phyloP scores from a whole-genome alignment of 176 grass and related monocot species.

The Triticum urartu region DNA sequence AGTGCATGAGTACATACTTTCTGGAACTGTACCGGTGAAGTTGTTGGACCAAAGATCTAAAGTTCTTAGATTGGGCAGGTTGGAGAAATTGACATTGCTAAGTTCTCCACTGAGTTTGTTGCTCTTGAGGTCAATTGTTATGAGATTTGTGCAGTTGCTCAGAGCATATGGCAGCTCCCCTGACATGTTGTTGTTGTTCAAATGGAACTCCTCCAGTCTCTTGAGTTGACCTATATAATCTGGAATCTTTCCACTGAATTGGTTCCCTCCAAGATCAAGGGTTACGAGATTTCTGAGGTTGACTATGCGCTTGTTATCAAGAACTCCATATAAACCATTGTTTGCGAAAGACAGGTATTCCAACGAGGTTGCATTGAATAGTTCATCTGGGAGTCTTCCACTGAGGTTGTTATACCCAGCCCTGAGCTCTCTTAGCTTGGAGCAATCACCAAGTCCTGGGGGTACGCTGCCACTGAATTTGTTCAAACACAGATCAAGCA shows the following conservation, averaged over 20 bases:
- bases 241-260: constrained; percentile 4
- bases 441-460: constrained; percentile 21
- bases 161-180: constrained; percentile 36
- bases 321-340: constrained; percentile 1
- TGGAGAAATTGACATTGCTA: constrained; percentile 25
- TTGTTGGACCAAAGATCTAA: constrained; percentile 12
- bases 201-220: constrained; percentile 16
- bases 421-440: constrained; percentile 11
- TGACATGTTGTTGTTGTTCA: constrained; percentile 24
- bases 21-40: constrained; percentile 35
- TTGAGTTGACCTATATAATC: constrained; percentile 30
- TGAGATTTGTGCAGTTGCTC: constrained; percentile 27
- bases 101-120: constrained; percentile 36
- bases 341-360: constrained; percentile 23
- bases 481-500: constrained; percentile 37
- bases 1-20: constrained; percentile 45
- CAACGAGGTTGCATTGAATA: constrained; percentile 18
- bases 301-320: background rate
- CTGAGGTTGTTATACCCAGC: constrained; percentile 28
- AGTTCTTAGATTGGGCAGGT: constrained; percentile 3
- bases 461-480: constrained; percentile 12
- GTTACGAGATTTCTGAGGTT: constrained; percentile 4
- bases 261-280: constrained; percentile 40
- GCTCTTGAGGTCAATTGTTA: background rate
- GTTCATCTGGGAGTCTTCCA: constrained; percentile 31